Evolutionary conservation across 306 rosid species (phyloP).

Genomic region (Acacia melanoxylon): DNA sequence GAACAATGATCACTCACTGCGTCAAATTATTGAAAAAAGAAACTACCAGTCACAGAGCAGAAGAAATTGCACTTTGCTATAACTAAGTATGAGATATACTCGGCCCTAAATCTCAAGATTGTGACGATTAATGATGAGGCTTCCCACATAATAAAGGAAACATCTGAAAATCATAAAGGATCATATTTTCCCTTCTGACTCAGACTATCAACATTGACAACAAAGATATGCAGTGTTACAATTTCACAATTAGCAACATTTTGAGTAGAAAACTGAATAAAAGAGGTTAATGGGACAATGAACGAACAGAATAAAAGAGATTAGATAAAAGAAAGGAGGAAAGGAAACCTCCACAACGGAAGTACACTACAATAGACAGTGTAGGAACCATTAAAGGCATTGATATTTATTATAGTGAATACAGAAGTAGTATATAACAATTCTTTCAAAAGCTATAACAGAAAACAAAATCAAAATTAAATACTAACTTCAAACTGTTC

Average conservation of each 20-base stretch:
- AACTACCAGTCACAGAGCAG: too few species aligned
- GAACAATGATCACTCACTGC: too few species aligned
- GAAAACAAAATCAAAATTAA: conserved; percentile 6
- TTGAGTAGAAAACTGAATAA: conserved; percentile 20
- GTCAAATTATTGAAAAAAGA: too few species aligned
- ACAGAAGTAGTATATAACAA: conserved; percentile 9
- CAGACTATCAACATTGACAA: conserved; percentile 53
- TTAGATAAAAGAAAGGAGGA: neutral
- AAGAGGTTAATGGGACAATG: conserved; percentile 13
- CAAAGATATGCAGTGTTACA: conserved; percentile 34
- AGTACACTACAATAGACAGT: conserved; percentile 10
- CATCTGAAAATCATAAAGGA: neutral
- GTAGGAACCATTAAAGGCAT: conserved; percentile 19
- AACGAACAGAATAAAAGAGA: conserved; percentile 20
- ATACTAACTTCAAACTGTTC: neutral
- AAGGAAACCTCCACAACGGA: neutral
- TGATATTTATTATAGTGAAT: conserved; percentile 6
- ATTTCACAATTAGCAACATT: conserved; percentile 35
- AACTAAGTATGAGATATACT: too few species aligned
- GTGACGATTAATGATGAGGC: too few species aligned
- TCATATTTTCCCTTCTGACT: conserved; percentile 68
- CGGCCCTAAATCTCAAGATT: too few species aligned
- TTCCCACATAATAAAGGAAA: too few species aligned
- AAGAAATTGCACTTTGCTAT: too few species aligned
- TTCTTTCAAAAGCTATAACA: neutral